These are phyloP conservation scores for Marasmius sp. DNA, from an alignment of 1,284 basidiomycete genomes.

Conservation along the genomic window DNA sequence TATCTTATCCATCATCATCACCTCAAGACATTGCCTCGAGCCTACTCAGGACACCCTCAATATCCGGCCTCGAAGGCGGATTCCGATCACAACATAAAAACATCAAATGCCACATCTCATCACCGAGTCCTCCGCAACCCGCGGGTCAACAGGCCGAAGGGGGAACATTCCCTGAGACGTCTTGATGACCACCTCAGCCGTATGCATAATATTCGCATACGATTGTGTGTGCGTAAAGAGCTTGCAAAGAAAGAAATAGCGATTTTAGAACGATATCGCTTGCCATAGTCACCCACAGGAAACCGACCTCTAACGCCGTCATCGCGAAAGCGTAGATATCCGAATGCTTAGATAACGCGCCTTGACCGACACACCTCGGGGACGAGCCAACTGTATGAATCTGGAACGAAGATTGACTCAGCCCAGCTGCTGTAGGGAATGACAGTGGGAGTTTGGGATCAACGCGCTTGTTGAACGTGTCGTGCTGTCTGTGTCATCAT, in stretches of 20 bases:
- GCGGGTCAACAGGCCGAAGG: slow-evolving; percentile 4
- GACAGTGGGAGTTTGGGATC: too few species aligned
- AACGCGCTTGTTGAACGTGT: too few species aligned
- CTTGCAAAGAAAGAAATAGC: not conserved
- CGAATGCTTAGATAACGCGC: slow-evolving; percentile 43
- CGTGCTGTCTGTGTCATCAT: too few species aligned
- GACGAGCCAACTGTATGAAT: slow-evolving; percentile 53
- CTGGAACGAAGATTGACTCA: too few species aligned
- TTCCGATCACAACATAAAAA: slow-evolving; percentile 8
- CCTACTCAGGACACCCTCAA: slow-evolving; percentile 1
- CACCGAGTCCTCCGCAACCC: slow-evolving; percentile 8
- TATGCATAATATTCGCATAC: slow-evolving; percentile 16
- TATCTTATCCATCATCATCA: not conserved
- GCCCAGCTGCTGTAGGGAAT: too few species aligned
- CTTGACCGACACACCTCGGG: slow-evolving; percentile 52
- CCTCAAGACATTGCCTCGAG: slow-evolving; percentile 4
- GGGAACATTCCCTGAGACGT: slow-evolving; percentile 11
- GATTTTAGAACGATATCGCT: not conserved
- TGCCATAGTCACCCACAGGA: not conserved
- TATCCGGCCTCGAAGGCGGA: slow-evolving; percentile 6
- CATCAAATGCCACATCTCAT: slow-evolving; percentile 9
- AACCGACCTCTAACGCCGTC: slow-evolving; percentile 42
- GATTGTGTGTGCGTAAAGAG: slow-evolving; percentile 16
- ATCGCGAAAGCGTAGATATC: slow-evolving; percentile 47
- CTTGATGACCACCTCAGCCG: slow-evolving; percentile 16